phyloP scores from a whole-genome alignment of 768 basidiomycete species.

The Candolleomyces aberdarensis region DNA sequence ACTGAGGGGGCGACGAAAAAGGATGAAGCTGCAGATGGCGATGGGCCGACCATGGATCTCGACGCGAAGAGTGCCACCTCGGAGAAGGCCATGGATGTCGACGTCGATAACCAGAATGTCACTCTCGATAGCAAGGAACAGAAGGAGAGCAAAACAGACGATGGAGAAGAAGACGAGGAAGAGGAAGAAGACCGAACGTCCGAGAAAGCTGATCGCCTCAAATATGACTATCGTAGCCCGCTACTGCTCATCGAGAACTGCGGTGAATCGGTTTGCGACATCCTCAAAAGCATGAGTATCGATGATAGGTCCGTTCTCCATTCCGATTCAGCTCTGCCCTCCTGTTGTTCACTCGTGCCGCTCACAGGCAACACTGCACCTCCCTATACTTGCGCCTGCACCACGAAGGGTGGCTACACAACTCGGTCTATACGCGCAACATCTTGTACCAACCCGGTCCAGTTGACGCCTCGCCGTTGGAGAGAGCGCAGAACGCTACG shows the following conservation, averaged over 20 bases:
- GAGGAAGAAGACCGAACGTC: neutral
- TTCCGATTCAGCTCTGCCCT: too few species aligned
- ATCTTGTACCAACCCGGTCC: constrained; percentile 36
- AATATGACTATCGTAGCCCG: constrained; percentile 27
- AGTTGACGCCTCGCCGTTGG: constrained; percentile 15
- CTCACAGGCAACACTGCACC: constrained; percentile 35
- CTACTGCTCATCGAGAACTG: constrained; percentile 46
- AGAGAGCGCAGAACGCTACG: constrained; percentile 1
- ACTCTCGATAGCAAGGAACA: too few species aligned
- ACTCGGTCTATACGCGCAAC: constrained; percentile 35
- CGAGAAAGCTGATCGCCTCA: neutral
- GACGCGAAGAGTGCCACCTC: neutral
- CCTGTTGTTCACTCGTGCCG: neutral
- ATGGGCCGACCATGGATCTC: neutral
- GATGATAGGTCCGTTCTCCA: constrained; percentile 36
- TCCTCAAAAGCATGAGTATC: constrained; percentile 17
- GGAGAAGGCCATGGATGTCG: neutral
- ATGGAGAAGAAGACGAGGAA: neutral
- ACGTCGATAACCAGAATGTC: neutral
- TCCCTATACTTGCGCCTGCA: constrained; percentile 36
- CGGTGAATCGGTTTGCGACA: constrained; percentile 23
- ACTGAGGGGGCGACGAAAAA: neutral
- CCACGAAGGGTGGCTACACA: constrained; percentile 31
- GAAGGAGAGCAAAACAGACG: neutral
- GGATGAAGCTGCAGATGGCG: neutral